These are phyloP conservation scores for Claviceps sp. DNA, from an alignment of 2,329 filamentous ascomycete genomes.

Conservation along the genomic window DNA sequence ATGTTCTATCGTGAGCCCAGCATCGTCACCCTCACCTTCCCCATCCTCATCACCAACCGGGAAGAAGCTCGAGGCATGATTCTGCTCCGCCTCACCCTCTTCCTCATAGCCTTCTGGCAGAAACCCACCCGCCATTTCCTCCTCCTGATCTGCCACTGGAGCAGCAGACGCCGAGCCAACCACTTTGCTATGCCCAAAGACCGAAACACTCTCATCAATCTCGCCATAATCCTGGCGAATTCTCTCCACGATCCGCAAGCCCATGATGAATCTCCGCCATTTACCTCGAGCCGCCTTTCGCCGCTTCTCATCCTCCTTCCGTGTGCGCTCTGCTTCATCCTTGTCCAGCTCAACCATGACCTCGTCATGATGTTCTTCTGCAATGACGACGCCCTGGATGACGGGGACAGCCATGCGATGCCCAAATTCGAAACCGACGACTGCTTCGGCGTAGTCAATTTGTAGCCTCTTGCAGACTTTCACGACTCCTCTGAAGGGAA, in stretches of 20 bases:
- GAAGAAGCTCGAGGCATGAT: conserved; percentile 33
- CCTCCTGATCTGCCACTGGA: conserved; percentile 22
- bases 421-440: conserved; percentile 93
- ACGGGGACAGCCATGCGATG: conserved; percentile 88
- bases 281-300: conserved; percentile 57
- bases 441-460: conserved; percentile 86
- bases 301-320: conserved; percentile 75
- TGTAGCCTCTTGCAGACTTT: conserved; percentile 72
- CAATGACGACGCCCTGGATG: conserved; percentile 79
- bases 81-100: conserved; percentile 25
- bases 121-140: conserved; percentile 48
- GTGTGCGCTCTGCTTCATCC: conserved; percentile 59
- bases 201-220: conserved; percentile 36
- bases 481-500: conserved; percentile 64
- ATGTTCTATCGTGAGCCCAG: conserved; percentile 22
- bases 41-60: conserved; percentile 32
- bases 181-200: conserved; percentile 36
- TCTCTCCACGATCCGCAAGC: conserved; percentile 66
- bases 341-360: conserved; percentile 69
- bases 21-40: conserved; percentile 21
- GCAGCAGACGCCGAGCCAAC: conserved; percentile 7
- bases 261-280: conserved; percentile 83
- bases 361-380: conserved; percentile 60
- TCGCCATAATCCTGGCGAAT: conserved; percentile 66
- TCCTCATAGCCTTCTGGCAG: conserved; percentile 43